Evolutionary conservation across 805 yeast genomes (phyloP), one percentile per base, ranked within the genome.

Genomic region (Grigorovia transvaalensis): DNA sequence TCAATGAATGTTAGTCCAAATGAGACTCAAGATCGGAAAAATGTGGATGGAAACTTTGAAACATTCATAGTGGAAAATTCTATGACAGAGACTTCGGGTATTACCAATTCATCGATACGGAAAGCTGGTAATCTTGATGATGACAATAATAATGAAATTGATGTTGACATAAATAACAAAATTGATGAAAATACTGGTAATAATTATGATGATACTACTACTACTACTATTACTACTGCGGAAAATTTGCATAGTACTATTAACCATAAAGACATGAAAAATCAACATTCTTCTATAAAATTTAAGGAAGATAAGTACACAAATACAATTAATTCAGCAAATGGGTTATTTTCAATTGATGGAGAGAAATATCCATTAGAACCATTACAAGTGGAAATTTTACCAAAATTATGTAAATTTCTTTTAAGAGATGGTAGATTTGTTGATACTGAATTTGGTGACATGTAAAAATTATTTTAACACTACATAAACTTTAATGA

Each of bases 341-440:
- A 13, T 67, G 74, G 79, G 29, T 80, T 75, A 57, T 74, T 90
- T 19, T 82, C 91, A 2, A 79, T 93, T 17, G 99, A 93, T 66
- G 99, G 99, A 45, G 99, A 93, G 67, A 74, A 74, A 51, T 88
- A 82, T 57, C 90, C 93, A 1, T 74, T 83, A 51, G 80, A 77
- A 59, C 84, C 96, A 2, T 67, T 86, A 55, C 97, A 91, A 64
- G 96, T 84, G 8, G 96, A 89, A 68, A 75, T 93, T 1, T 60
- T 89, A 33, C 83, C 84, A 0, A 74, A 78, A 20, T 74, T 86
- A 2, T 76, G 86, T 54, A 80, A 84, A 45, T 77, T 84, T 0
- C 66, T 88, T 33, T 71, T 85, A 61, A 77, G 75, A 46, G 78
- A 78, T 51, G 91, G 90, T 0, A 61, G 65, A 18, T 85, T 70